phyloP scores from a whole-genome alignment of 2,329 filamentous ascomycete genomes.

The Aspergillus cejpii region DNA sequence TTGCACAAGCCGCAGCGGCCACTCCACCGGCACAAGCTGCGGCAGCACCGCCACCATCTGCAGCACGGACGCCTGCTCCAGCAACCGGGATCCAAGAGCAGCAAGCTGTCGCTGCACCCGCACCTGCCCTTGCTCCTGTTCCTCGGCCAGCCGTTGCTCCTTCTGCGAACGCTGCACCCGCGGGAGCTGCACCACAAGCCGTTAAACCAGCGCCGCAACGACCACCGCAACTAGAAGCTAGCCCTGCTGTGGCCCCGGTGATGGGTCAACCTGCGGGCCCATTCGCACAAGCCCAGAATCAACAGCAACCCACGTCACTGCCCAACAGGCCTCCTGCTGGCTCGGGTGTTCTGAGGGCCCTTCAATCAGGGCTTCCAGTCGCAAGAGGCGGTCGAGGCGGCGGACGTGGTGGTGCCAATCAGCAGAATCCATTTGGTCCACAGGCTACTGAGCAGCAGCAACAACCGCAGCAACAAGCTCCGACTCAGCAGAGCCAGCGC shows the following conservation, averaged over 20 bases:
- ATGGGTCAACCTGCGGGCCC: conserved; percentile 18
- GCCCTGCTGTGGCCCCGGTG: conserved; percentile 12
- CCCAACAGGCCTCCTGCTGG: conserved; percentile 32
- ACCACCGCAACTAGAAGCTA: conserved; percentile 13
- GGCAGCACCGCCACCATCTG: conserved; percentile 4
- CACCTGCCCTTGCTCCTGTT: conserved; percentile 8
- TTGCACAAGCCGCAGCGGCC: conserved; percentile 19
- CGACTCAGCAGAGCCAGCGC: conserved; percentile 25
- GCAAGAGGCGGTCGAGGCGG: conserved; percentile 39
- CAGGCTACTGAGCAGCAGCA: conserved; percentile 20
- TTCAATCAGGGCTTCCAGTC: conserved; percentile 43
- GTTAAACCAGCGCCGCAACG: conserved; percentile 15
- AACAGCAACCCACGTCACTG: conserved; percentile 21
- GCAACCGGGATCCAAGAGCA: not conserved
- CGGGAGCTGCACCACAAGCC: conserved; percentile 11
- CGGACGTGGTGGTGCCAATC: conserved; percentile 33
- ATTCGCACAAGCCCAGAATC: conserved; percentile 25
- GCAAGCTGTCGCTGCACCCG: conserved; percentile 9
- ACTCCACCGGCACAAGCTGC: conserved; percentile 12
- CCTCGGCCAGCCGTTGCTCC: conserved; percentile 8
- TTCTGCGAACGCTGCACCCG: conserved; percentile 7
- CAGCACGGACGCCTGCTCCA: conserved; percentile 1
- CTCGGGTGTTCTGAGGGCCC: conserved; percentile 37
- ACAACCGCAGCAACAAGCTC: conserved; percentile 25
- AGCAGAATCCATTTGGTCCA: conserved; percentile 27